A percentile compares a stretch with the other conserved stretches of the same genome.
Evolutionary conservation across 345 rosid species (phyloP).

Genomic region (Stellera chamaejasme): DNA sequence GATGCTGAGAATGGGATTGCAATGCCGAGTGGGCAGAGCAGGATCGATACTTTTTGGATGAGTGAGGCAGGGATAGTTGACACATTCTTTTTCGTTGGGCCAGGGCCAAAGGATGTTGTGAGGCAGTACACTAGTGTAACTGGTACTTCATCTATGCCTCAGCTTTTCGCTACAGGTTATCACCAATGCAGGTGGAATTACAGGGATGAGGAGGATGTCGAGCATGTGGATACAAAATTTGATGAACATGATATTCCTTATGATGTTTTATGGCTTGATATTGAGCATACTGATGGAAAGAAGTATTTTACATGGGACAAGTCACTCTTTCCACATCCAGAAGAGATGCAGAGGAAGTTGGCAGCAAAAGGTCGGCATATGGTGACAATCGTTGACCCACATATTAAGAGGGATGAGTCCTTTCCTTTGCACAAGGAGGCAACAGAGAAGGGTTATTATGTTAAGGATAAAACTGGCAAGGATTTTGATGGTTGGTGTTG

Average conservation of each 20-base stretch:
- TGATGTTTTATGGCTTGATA: constrained; percentile 97
- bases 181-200: constrained; percentile 99
- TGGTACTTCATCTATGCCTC: constrained; percentile 89
- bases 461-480: constrained; percentile 73
- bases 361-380: constrained; percentile 87
- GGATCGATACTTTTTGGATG: constrained; percentile 93
- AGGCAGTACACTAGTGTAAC: constrained; percentile 77
- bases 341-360: constrained; percentile 84
- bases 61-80: constrained; percentile 98
- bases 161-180: constrained; percentile 77
- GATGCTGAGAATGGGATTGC: constrained; percentile 65
- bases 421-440: constrained; percentile 83
- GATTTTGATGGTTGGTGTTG: constrained; percentile 99
- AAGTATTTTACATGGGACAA: constrained; percentile 94
- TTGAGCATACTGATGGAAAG: constrained; percentile 95
- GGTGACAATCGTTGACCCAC: constrained; percentile 99
- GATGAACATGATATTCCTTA: constrained; percentile 97
- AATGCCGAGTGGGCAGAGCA: constrained; percentile 47
- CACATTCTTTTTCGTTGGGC: constrained; percentile 84
- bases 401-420: constrained; percentile 85
- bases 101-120: constrained; percentile 84
- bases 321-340: constrained; percentile 74
- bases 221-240: constrained; percentile 82
- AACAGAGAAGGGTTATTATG: constrained; percentile 70
- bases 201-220: constrained; percentile 97